phyloP scores from a whole-genome alignment of 345 rosid species.

The Salix udensis region DNA sequence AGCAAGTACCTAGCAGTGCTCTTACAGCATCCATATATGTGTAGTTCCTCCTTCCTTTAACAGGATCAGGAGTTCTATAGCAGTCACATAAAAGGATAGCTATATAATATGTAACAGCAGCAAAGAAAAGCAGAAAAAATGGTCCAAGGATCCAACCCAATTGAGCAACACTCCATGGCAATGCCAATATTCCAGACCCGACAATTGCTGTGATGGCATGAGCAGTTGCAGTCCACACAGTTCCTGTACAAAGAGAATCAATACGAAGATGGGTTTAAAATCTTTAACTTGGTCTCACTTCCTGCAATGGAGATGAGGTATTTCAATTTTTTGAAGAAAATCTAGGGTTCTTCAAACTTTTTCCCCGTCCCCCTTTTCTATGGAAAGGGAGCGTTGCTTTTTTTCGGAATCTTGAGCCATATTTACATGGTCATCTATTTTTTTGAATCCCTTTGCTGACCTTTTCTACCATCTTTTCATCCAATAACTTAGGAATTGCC shows the following conservation, averaged over 20 bases:
- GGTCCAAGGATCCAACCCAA: conserved; percentile 13
- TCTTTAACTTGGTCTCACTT: no score
- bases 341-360: no score
- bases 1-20: background rate
- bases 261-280: no score
- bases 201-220: conserved; percentile 6
- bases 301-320: no score
- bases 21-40: background rate
- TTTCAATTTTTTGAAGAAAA: no score
- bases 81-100: conserved; percentile 1
- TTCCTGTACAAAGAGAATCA: background rate
- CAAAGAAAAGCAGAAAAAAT: background rate
- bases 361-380: background rate
- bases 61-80: background rate
- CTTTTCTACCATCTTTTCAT: no score
- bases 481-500: no score
- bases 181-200: conserved; percentile 7
- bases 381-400: no score
- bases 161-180: conserved; percentile 15
- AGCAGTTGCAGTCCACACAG: conserved; percentile 13
- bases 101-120: background rate
- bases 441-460: no score
- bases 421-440: no score
- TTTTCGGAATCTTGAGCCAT: no score
- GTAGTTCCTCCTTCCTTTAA: background rate